Base-by-base conservation (phyloP, 2,329 filamentous ascomycete species). In the Berkeleyomyces basicola region DNA sequence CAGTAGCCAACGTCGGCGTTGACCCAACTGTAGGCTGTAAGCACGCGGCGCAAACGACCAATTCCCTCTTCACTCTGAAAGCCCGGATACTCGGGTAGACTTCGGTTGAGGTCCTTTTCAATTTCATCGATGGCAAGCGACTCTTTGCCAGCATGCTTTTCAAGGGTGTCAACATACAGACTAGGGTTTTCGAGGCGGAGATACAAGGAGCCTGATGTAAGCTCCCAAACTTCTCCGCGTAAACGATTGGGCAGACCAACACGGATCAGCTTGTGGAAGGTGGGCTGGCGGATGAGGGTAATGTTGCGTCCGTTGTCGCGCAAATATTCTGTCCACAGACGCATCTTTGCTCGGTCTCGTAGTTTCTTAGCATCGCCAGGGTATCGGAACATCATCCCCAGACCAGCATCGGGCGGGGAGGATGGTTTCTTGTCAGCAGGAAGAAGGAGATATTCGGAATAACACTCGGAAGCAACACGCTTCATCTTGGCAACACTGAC, bases 101-200 rank as follows among this genome's bases (percentile, higher is more conserved):
- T 96, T 67, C 93, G 84, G 73, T 99, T 99, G 59, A 99, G 76
- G 71, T 99, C 93, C 74, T 99, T 99, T 71, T 99, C 93, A 67
- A 99, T 99, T 77, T 99, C 93, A 71, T 99, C 93, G 68, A 97
- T 97, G 53, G 93, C 93, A 65, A 99, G 80, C 9, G 92, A 97
- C 67, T 95, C 88, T 70, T 86, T 82, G 6, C 93, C 93, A 5
- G 86, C 82, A 68, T 86, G 91, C 70, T 93, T 92, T 60, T 82
- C 78, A 53, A 99, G 76, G 0, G 91, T 97, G 64, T 99, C 89
- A 53, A 81, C 76, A 70, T 92, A 99, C 4, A 92, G 76, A 9
- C 83, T 87, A 0, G 93, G 93, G 64, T 87, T 89, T 70, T 96
- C 87, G 11, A 99, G 79, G 37, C 92, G 84, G 64, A 95, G 77